Conservation (phyloP, 2,329 filamentous ascomycete species). For the Cladosporium sp. region DNA sequence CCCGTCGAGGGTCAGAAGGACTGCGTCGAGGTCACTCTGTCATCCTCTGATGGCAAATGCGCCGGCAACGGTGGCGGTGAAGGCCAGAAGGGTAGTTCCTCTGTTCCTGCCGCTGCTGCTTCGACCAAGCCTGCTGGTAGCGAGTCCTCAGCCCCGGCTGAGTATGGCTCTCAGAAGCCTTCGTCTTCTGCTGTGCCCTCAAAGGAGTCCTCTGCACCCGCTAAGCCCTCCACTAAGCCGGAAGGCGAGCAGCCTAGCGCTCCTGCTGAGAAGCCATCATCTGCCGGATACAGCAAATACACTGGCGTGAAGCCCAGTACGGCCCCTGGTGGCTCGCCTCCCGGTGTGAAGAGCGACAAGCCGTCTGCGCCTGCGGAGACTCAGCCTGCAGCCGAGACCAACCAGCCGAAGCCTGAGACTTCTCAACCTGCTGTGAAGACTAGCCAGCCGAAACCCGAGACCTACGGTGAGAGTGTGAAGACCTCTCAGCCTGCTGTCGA, state of each 20-base stretch:
- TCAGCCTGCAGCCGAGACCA: no score
- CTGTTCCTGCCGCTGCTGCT: not conserved
- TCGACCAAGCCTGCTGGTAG: not conserved
- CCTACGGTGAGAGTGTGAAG: no score
- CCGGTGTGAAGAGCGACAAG: not conserved
- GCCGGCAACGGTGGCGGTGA: slow-evolving; percentile 1
- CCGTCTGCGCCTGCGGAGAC: not conserved
- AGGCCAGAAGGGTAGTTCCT: not conserved
- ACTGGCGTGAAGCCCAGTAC: no score
- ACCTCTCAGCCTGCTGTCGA: no score
- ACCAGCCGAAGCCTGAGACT: no score
- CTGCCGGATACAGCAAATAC: no score
- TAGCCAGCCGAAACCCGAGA: no score
- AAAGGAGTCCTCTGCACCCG: not conserved
- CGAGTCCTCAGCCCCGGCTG: slow-evolving; percentile 1
- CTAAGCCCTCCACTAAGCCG: not conserved
- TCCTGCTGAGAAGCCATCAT: not conserved
- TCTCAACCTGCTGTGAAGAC: no score
- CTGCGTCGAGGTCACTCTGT: slow-evolving; percentile 18
- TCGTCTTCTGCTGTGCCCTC: not conserved
- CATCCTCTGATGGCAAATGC: slow-evolving; percentile 21
- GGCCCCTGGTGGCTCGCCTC: not conserved
- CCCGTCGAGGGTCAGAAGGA: slow-evolving; percentile 17
- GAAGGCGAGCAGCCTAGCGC: not conserved
- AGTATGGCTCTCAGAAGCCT: not conserved